A percentile compares a stretch with the other conserved stretches of the same genome.
phyloP scores from a whole-genome alignment of 2,329 filamentous ascomycete genomes.

The Aspergillus carbonarius region DNA sequence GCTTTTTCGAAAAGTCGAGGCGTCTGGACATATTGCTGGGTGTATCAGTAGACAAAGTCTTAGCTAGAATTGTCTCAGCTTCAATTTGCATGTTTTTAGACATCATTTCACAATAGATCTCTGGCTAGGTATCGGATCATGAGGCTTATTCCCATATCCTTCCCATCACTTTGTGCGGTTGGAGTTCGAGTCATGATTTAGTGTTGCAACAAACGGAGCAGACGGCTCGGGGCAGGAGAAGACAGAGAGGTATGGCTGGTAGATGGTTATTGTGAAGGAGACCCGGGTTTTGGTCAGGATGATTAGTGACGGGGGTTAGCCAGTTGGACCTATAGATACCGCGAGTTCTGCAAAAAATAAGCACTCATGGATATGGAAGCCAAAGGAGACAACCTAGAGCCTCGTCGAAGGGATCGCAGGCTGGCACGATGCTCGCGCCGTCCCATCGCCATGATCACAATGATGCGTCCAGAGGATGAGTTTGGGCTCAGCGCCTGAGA shows the following conservation, averaged over 20 bases:
- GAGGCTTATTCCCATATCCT: slow-evolving; percentile 19
- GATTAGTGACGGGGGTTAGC: slow-evolving; percentile 11
- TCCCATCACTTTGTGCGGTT: slow-evolving; percentile 39
- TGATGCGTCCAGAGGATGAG: slow-evolving; percentile 27
- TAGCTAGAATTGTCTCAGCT: not conserved
- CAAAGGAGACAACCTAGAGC: slow-evolving; percentile 28
- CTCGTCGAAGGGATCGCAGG: slow-evolving; percentile 42
- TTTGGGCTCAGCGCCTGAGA: slow-evolving; percentile 22
- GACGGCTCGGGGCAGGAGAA: not conserved
- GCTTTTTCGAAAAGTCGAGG: slow-evolving; percentile 18
- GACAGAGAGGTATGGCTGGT: not conserved
- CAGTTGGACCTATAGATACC: slow-evolving; percentile 1
- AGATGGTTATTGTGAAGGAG: not conserved
- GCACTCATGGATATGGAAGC: slow-evolving; percentile 1
- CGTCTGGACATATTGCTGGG: too few species aligned
- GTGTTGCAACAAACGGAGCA: not conserved
- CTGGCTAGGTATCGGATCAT: not conserved
- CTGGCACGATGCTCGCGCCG: slow-evolving; percentile 38
- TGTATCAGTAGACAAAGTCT: too few species aligned
- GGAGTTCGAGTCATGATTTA: slow-evolving; percentile 36
- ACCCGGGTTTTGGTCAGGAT: not conserved
- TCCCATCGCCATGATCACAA: slow-evolving; percentile 39
- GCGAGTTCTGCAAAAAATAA: slow-evolving; percentile 22
- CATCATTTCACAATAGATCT: too few species aligned
- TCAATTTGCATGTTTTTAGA: too few species aligned